Evolutionary conservation across 2,329 filamentous ascomycete species (phyloP).

Genomic region (Parafenestella ontariensis): DNA sequence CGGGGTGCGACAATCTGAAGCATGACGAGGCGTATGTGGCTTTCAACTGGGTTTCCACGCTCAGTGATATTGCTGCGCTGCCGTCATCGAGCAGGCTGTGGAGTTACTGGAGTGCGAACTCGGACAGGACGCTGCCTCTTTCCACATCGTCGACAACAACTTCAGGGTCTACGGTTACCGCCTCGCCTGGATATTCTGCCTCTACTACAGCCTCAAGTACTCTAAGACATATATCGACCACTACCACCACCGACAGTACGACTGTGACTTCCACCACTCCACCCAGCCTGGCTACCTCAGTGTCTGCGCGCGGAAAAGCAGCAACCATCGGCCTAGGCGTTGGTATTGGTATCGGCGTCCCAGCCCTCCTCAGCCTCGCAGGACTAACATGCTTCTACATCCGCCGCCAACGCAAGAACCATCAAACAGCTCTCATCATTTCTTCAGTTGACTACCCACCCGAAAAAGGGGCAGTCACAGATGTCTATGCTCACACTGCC

Average conservation of each 20-base stretch:
- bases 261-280: too few species aligned
- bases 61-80: slow-evolving; percentile 1
- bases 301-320: not conserved
- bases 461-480: not conserved
- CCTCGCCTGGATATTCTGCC: not conserved
- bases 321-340: not conserved
- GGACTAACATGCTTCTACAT: not conserved
- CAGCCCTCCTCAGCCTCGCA: not conserved
- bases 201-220: not conserved
- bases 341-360: not conserved
- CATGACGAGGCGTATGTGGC: not conserved
- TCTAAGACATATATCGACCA: not conserved
- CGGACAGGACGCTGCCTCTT: not conserved
- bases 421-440: not conserved
- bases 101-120: not conserved
- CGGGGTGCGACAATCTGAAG: not conserved
- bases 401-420: not conserved
- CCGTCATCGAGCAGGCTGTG: not conserved
- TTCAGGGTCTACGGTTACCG: not conserved
- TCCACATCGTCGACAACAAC: not conserved
- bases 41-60: not conserved
- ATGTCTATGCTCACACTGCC: not conserved
- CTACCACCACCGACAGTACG: not conserved
- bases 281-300: not conserved
- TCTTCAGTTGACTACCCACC: not conserved